Evolutionary conservation across 306 rosid species (phyloP), one percentile per base, ranked within the genome.

Genomic region (Spatholobus suberectus): DNA sequence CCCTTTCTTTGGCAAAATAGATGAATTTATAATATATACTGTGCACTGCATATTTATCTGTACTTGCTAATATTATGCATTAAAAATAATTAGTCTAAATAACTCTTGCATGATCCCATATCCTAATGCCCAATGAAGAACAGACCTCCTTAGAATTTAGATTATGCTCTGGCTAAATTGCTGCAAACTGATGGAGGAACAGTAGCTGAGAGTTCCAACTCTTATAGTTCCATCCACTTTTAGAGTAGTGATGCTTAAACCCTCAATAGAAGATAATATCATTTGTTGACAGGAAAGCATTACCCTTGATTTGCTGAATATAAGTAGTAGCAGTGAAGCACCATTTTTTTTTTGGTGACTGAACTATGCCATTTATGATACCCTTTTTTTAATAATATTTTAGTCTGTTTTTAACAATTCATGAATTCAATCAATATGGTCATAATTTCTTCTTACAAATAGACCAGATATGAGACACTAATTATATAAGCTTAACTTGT

Each of bases 91-190:
- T 54, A 27, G 18, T 70, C 49, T 58, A 61, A 5, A 44, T 51
- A 59, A 80, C 8, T 65, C 5, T 5, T n/a, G n/a, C n/a, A n/a
- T n/a, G n/a, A n/a, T n/a, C n/a, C n/a, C n/a, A n/a, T n/a, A n/a
- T n/a, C n/a, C n/a, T n/a, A n/a, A n/a, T n/a, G n/a, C n/a, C 49
- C 15, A 15, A 44, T 12, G 49, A 44, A 2, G 8, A 40, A 8
- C 11, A 40, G 44, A 40, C 15, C 49, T 11, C 49, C 46, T 41
- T 41, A 12, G 51, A 44, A 13, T 1, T 75, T 23, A 26, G 76
- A 43, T 76, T 82, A 57, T 68, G 8, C 38, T 57, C 37, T 68
- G 57, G 78, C 66, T 68, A 44, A 29, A 6, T 34, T 35, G 32
- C 46, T 59, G 35, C 65, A 35, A 77, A 59, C 35, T 46, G 59